A percentile compares a stretch with the other conserved stretches of the same genome.
Conservation (phyloP, 2,329 filamentous ascomycete species). For the Aureobasidium sp. region DNA sequence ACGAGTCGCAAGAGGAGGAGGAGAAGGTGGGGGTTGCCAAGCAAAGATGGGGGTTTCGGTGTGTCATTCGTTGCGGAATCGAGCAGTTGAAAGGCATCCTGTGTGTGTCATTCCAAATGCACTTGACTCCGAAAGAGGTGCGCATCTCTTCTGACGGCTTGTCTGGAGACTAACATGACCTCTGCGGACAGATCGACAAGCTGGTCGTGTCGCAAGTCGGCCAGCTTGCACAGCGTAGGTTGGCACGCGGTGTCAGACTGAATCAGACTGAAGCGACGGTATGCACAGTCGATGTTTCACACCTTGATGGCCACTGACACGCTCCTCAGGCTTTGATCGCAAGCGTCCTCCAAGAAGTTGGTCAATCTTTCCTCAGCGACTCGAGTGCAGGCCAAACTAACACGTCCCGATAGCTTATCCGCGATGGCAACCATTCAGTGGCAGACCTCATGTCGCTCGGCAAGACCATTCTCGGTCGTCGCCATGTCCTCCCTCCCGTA, state of each 20-base stretch:
- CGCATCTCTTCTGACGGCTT: background rate
- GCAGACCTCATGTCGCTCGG: constrained; percentile 90
- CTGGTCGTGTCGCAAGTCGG: constrained; percentile 86
- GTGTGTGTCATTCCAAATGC: constrained; percentile 23
- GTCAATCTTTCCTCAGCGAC: constrained; percentile 11
- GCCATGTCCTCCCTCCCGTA: constrained; percentile 82
- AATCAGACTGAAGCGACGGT: constrained; percentile 88
- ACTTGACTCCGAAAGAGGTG: constrained; percentile 32
- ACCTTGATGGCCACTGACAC: constrained; percentile 22
- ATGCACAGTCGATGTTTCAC: constrained; percentile 18
- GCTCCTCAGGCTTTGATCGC: constrained; percentile 67
- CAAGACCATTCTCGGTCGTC: constrained; percentile 83
- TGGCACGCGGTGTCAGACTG: constrained; percentile 79
- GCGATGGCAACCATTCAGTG: constrained; percentile 88
- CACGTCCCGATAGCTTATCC: constrained; percentile 59
- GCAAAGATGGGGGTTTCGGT: constrained; percentile 6
- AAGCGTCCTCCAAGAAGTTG: constrained; percentile 78
- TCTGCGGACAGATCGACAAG: constrained; percentile 71
- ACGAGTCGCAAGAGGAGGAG: background rate
- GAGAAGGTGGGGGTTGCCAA: constrained; percentile 1
- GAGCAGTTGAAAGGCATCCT: background rate
- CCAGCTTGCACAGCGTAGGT: constrained; percentile 74
- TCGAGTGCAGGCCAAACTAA: constrained; percentile 1
- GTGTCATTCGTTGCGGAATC: constrained; percentile 10
- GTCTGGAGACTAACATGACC: background rate